Evolutionary conservation across 2,329 filamentous ascomycete genomes (phyloP), one percentile per base, ranked within the genome.

Genomic region (Fusarium sp.): DNA sequence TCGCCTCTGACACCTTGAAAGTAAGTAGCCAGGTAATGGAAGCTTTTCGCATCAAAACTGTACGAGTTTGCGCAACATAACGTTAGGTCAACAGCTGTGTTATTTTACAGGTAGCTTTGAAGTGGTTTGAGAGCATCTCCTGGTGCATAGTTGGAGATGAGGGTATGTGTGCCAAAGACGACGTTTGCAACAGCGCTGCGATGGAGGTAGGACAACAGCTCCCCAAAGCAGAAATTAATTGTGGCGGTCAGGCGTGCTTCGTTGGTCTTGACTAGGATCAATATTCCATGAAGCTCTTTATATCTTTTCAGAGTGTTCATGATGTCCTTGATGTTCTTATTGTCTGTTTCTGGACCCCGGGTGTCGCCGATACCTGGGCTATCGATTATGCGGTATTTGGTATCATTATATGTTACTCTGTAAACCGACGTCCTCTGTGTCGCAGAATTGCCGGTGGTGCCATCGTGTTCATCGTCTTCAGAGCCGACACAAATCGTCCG

Each of bases 11-110:
- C 3, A 2, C 28, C 43, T 11, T 64, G 35, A 11, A 63, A 66
- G 1, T 57, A 16, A 0, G 64, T 62, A 3, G 70, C 73, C 4
- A 75, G 46, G 21, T 60, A 71, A 8, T 59, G 62, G 10, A 75
- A 75, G n/a, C 68, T 74, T 13, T 67, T 69, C 2, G 73, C 71
- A 44, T 75, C 73, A 12, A 75, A 75, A 11, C 62, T 66, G 30
- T 74, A 75, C 5, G 60, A 19, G 3, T 23, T 75, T 37, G 47
- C 25, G 11, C 2, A 9, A 13, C 18, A 37, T 2, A 75, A 18
- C 4, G 11, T 30, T 1, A 75, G 21, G 1, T 38, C 10, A 3
- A 59, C 46, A 2, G 40, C 44, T 11, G 50, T 28, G 21, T 75
- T 43, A 3, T 61, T 30, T 9, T 23, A 6, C 1, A 75, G 30